Evolutionary conservation across 495 filamentous ascomycete species (phyloP), one percentile per base, ranked within the genome.

Genomic region (Mycothermus thermophilus): DNA sequence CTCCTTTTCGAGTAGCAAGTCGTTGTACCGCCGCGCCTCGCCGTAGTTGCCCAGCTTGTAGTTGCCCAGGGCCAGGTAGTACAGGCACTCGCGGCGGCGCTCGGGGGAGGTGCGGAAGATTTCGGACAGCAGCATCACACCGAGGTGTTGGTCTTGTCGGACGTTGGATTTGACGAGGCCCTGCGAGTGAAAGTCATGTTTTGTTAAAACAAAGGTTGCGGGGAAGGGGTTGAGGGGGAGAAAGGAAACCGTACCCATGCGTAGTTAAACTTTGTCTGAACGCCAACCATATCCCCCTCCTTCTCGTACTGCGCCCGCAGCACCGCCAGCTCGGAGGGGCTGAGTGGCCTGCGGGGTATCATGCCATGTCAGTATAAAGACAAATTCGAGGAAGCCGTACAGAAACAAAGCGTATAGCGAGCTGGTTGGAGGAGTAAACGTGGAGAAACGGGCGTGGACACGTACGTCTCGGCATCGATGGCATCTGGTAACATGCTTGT

Each of bases 241-340:
- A 23, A 22, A 16, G 20, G 20, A 37, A 20, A 38, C 67, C n/a
- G 27, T 66, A 92, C 85, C 90, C 90, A 97, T 50, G 92, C 88
- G 56, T 83, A 96, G 74, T 97, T 97, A 74, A 97, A 97, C 57
- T 95, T 96, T 29, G 90, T 97, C 58, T 97, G 90, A 18, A 97
- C 75, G 29, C 87, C 85, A 11, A 94, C 92, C 60, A 88, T 93
- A 46, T 86, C 79, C 38, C 88, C 90, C 58, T 97, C 90, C 58
- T 88, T 87, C 52, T 95, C 85, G 58, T 87, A 97, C 59, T 96
- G 90, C 35, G 80, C 64, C 36, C 87, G 81, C 14, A 97, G 67
- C 31, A 96, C 88, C 53, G 85, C 74, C 34, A 97, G 77, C 54
- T 97, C 90, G 13, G 79, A 79, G 6, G 81, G 73, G 54, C 85